Base-by-base conservation (phyloP, 2,329 filamentous ascomycete genomes). In the Fusarium irregulare region DNA sequence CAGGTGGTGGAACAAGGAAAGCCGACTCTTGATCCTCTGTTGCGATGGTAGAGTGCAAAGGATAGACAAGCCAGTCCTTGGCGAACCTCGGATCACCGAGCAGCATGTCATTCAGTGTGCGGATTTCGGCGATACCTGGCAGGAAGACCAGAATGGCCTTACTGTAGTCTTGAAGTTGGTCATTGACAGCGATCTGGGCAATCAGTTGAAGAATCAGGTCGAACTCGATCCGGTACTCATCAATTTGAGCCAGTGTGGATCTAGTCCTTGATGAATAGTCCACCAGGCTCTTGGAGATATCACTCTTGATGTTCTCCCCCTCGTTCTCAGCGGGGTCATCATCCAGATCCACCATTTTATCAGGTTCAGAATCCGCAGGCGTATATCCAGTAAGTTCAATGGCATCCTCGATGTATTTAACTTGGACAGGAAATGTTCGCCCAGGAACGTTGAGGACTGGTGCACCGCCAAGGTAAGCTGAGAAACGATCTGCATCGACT, bases 21-120 rank as follows among this genome's bases (percentile, higher is more conserved):
- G 96, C 96, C 34, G 92, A 91, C 80, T 99, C 95, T 78, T 99
- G 96, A 66, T 99, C 96, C 75, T 98, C 95, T 48, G 92, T 98
- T 13, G 95, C 94, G 73, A 99, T 98, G 0, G 92, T 93, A 0
- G 96, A 98, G 78, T 99, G 96, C 37, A 99, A 85, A 14, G 94
- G 92, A 78, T 97, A 94, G 1, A 99, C 85, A 56, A 93, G 87
- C 94, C 95, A 99, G 58, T 89, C 87, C 40, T 86, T 85, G 34
- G 88, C 84, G 78, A 98, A 98, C 5, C 87, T 86, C 2, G 90
- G 89, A 74, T 97, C 91, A 1, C 93, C 90, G 7, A 91, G 81
- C 5, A 99, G 85, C 79, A 96, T 88, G 75, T 97, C 94, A 77
- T 98, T 96, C 46, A 99, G 83, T 21, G 91, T 91, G 57, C 94